Percentiles rank a stretch among this genome's conserved stretches.
Evolutionary conservation across 2,329 filamentous ascomycete genomes (phyloP).

Genomic region (Aspergillus hortae): DNA sequence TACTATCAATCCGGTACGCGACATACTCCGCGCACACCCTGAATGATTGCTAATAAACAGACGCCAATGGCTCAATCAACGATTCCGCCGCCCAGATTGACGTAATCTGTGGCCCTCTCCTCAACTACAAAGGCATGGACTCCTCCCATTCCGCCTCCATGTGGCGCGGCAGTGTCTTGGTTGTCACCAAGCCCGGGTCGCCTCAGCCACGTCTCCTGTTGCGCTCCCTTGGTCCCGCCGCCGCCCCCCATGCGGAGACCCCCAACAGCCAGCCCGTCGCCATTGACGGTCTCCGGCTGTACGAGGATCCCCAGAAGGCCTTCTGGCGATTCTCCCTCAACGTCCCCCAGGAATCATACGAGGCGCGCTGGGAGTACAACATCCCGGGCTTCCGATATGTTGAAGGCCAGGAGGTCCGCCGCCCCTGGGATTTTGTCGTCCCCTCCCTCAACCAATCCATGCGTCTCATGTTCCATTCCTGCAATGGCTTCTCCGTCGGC

Average conservation of each 20-base stretch:
- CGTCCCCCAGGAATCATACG: constrained; percentile 66
- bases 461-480: constrained; percentile 68
- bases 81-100: constrained; percentile 29
- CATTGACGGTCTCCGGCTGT: constrained; percentile 54
- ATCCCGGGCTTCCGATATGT: constrained; percentile 64
- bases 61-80: constrained; percentile 20
- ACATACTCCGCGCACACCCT: not conserved
- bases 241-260: constrained; percentile 13
- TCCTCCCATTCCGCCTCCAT: constrained; percentile 27
- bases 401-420: constrained; percentile 53
- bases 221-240: constrained; percentile 29
- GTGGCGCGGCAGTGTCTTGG: constrained; percentile 83
- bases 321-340: constrained; percentile 59
- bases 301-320: constrained; percentile 55
- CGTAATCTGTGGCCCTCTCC: constrained; percentile 46
- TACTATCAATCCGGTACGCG: not conserved
- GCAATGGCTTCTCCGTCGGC: constrained; percentile 65
- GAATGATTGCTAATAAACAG: constrained; percentile 8
- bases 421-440: constrained; percentile 53
- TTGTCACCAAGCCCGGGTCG: constrained; percentile 73
- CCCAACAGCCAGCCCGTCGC: constrained; percentile 21
- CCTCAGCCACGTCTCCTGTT: constrained; percentile 57
- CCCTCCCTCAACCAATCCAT: constrained; percentile 61
- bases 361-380: constrained; percentile 75
- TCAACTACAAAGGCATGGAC: constrained; percentile 48